A percentile compares a stretch with the other conserved stretches of the same genome.
Evolutionary conservation across 371 early-diverging fungal species (phyloP).

Genomic region (Encephalitozoon romaleae): DNA sequence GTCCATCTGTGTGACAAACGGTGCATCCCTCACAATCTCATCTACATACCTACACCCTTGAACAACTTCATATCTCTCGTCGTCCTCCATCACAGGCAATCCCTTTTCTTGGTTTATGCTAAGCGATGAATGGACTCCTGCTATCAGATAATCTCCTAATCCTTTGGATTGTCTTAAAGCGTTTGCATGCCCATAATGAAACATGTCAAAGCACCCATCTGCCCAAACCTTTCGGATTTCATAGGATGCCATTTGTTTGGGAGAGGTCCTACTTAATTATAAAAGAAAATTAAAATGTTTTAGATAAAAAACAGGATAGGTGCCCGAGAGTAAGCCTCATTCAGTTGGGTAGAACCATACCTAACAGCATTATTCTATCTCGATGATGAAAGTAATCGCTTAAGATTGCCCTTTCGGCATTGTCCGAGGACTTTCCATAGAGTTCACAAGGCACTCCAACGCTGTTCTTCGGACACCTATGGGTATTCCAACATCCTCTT

Average conservation of each 20-base stretch:
- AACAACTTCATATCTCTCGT: slow-evolving; percentile 81
- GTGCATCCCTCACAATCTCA: slow-evolving; percentile 76
- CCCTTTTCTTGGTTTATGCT: slow-evolving; percentile 82
- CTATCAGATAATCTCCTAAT: slow-evolving; percentile 80
- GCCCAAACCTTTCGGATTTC: slow-evolving; percentile 51
- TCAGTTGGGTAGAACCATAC: slow-evolving; percentile 56
- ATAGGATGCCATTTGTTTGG: not conserved
- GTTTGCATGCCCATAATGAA: slow-evolving; percentile 87
- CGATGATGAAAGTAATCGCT: slow-evolving; percentile 33
- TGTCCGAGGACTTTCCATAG: slow-evolving; percentile 60
- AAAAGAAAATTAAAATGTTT: not conserved
- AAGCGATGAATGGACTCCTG: slow-evolving; percentile 82
- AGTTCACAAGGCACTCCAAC: slow-evolving; percentile 33
- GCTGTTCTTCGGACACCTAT: slow-evolving; percentile 52
- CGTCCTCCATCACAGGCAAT: slow-evolving; percentile 81
- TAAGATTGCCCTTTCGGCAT: slow-evolving; percentile 45
- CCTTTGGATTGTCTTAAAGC: slow-evolving; percentile 82
- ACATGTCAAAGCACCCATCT: slow-evolving; percentile 86
- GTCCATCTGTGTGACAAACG: slow-evolving; percentile 76
- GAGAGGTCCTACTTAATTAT: not conserved
- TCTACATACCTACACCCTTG: slow-evolving; percentile 90
- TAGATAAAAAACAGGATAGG: slow-evolving; percentile 23
- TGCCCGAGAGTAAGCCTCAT: slow-evolving; percentile 59
- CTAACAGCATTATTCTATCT: slow-evolving; percentile 56
- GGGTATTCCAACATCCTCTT: not conserved